Conservation (phyloP, 805 yeast species). For the Yarrowia phangngaensis region DNA sequence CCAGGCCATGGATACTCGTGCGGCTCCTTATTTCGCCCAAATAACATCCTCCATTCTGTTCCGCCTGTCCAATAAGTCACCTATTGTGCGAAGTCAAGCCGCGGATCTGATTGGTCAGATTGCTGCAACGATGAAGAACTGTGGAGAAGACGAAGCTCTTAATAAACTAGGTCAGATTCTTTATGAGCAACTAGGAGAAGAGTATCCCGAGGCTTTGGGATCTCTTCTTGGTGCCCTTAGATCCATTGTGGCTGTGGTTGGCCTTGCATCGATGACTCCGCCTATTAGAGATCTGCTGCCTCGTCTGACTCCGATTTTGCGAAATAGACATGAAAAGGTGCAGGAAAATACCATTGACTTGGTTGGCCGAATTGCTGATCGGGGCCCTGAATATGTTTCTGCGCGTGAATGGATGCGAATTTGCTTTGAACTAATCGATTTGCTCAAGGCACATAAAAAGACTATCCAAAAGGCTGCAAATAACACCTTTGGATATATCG, state of each 20-base stretch:
- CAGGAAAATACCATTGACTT: constrained; percentile 76
- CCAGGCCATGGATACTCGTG: constrained; percentile 56
- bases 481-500: constrained; percentile 83
- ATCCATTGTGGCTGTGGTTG: constrained; percentile 57
- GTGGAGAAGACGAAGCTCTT: constrained; percentile 61
- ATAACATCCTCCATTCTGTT: constrained; percentile 69
- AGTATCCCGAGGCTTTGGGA: constrained; percentile 88
- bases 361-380: constrained; percentile 76
- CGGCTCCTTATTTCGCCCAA: constrained; percentile 67
- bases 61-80: constrained; percentile 64
- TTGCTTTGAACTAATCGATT: constrained; percentile 83
- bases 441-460: constrained; percentile 76
- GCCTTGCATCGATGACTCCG: constrained; percentile 64
- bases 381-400: constrained; percentile 74
- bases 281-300: constrained; percentile 80
- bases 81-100: constrained; percentile 76
- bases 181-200: constrained; percentile 91
- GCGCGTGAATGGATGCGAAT: constrained; percentile 98
- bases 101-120: constrained; percentile 68
- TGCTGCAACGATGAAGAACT: constrained; percentile 60
- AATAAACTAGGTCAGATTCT: constrained; percentile 68
- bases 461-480: constrained; percentile 81
- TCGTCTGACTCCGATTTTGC: constrained; percentile 82
- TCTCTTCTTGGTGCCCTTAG: constrained; percentile 71
- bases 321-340: constrained; percentile 85